Percentiles rank a stretch among this genome's conserved stretches.
phyloP scores from a whole-genome alignment of 1,284 basidiomycete species.

The Mycena citricolor region DNA sequence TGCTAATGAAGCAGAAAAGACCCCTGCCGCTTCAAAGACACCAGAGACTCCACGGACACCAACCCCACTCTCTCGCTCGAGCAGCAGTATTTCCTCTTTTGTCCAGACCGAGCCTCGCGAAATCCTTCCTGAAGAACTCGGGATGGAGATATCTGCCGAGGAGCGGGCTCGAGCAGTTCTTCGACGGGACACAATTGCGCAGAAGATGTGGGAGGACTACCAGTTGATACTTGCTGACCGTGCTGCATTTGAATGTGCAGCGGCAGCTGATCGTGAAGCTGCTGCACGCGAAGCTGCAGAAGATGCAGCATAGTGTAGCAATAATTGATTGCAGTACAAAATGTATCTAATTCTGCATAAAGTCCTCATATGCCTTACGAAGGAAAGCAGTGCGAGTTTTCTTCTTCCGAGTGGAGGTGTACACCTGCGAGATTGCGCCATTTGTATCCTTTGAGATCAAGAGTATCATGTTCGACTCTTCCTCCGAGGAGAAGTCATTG shows the following conservation, averaged over 20 bases:
- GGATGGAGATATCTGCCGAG: conserved; percentile 7
- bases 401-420: conserved; percentile 7
- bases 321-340: conserved; percentile 4
- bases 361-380: conserved; percentile 2
- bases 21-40: not conserved
- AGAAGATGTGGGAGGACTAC: conserved; percentile 27
- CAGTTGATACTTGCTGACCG: conserved; percentile 12
- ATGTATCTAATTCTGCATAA: conserved; percentile 6
- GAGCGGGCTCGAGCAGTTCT: conserved; percentile 16
- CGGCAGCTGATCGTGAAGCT: too few relatives aligned
- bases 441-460: conserved; percentile 9
- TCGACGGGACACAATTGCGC: conserved; percentile 22
- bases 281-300: not conserved
- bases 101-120: conserved; percentile 2
- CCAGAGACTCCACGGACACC: not conserved
- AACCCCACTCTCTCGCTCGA: not conserved
- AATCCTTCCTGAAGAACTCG: conserved; percentile 6
- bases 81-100: conserved; percentile 4
- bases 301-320: not conserved
- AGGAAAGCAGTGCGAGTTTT: not conserved
- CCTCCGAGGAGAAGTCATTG: conserved; percentile 5
- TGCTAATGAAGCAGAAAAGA: conserved; percentile 12
- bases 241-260: conserved; percentile 1
- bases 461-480: conserved; percentile 6
- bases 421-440: conserved; percentile 8